Conservation (phyloP, 805 yeast genomes). For the Myxozyma udenii region DNA sequence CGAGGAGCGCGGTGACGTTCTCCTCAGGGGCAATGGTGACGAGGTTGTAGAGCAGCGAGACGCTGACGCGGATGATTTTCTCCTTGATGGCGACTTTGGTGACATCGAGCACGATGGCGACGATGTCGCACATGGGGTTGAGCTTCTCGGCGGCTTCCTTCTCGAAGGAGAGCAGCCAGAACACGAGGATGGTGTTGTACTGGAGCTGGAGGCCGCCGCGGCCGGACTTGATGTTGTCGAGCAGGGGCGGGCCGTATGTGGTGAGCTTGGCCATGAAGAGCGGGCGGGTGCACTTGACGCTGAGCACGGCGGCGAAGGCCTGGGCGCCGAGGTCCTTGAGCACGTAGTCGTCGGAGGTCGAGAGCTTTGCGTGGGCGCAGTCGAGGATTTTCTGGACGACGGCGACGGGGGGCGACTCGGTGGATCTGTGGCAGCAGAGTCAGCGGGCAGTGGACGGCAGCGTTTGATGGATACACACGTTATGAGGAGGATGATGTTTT, state of each 20-base stretch:
- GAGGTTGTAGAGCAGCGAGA: conserved; percentile 48
- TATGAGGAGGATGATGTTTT: conserved; percentile 54
- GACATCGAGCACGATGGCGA: conserved; percentile 48
- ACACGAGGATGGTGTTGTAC: conserved; percentile 69
- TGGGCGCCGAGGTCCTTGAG: conserved; percentile 63
- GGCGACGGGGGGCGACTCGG: conserved; percentile 32
- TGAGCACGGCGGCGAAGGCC: conserved; percentile 58
- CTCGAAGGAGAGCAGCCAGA: conserved; percentile 85
- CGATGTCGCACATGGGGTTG: conserved; percentile 50
- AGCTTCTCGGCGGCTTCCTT: conserved; percentile 48
- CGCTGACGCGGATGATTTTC: conserved; percentile 81
- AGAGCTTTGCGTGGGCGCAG: conserved; percentile 35
- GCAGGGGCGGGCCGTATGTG: conserved; percentile 49
- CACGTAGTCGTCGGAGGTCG: conserved; percentile 45
- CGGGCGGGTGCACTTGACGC: conserved; percentile 52
- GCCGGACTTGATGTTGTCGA: conserved; percentile 46
- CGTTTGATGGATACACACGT: conserved; percentile 33
- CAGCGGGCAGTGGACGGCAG: too few species aligned
- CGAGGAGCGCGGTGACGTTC: conserved; percentile 63
- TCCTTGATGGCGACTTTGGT: conserved; percentile 85
- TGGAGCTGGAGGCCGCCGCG: conserved; percentile 70
- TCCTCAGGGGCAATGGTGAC: conserved; percentile 37
- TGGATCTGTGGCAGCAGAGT: conserved; percentile 31
- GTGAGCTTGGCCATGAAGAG: conserved; percentile 49
- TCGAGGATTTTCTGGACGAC: conserved; percentile 43